Evolutionary conservation across 2,329 filamentous ascomycete species (phyloP), one percentile per base, ranked within the genome.

Genomic region (Calonectria hongkongensis): DNA sequence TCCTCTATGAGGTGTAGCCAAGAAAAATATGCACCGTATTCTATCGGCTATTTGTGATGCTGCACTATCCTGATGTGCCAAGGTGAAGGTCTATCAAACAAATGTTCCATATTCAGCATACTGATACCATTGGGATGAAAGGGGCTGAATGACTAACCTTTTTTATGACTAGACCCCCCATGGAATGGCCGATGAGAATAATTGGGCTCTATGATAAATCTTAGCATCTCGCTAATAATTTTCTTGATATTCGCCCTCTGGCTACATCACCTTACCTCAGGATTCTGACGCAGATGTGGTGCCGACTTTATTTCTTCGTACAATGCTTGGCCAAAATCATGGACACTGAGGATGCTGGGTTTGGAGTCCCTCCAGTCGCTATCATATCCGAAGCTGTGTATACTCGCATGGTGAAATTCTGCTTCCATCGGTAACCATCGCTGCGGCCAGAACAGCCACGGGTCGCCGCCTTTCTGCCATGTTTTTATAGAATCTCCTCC

Each of bases 401-500:
- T 80, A 30, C 75, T 79, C 2, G 75, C 81, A 56, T 81, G 70
- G 5, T 67, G 33, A 10, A 85, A 77, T 0, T 75, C 81, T 0
- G 75, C 62, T n/a, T 85, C 83, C 18, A 60, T 66, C 0, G 85
- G 83, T 0, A 87, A 79, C 83, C 83, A 87, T 36, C 78, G 66
- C 70, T 82, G 74, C 0, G 86, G 86, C 86, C 86, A 87, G 72
- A 84, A 87, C 13, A 80, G 72, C 0, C 70, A 64, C 0, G 75
- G 78, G 56, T 84, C 77, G 2, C 75, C 62, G 0, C 79, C 75
- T 67, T 84, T 83, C 8, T 80, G 80, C 86, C 86, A 88, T 71
- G 86, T 86, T 69, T 83, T 83, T 2, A 79, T 79, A 3, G 85
- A 85, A n/a, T 79, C 79, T 0, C 85, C 85, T 3, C 84, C 80